These are phyloP conservation scores for Platanus orientalis DNA, from an alignment of 164 flowering plant species.

Conservation along the genomic window DNA sequence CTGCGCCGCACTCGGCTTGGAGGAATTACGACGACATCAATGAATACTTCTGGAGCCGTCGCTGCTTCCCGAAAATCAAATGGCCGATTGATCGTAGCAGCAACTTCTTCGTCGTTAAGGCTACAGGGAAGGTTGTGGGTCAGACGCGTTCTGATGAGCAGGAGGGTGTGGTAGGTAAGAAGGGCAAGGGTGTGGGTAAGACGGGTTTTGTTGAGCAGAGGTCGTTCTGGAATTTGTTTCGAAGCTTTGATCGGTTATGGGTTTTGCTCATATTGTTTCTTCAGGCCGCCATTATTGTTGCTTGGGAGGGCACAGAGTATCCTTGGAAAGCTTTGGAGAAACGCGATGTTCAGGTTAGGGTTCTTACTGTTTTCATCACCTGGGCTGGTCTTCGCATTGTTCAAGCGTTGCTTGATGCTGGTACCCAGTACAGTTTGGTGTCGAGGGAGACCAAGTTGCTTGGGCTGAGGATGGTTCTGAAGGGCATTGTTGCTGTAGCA, in stretches of 20 bases:
- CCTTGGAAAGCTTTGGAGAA: constrained; percentile 70
- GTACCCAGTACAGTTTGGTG: constrained; percentile 89
- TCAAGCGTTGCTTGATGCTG: constrained; percentile 83
- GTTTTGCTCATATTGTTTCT: constrained; percentile 60
- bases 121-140: constrained; percentile 43
- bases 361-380: constrained; percentile 72
- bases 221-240: constrained; percentile 84
- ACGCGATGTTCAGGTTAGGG: constrained; percentile 63
- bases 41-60: constrained; percentile 86
- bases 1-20: constrained; percentile 89
- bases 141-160: constrained; percentile 95
- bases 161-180: too few relatives aligned
- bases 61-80: constrained; percentile 51
- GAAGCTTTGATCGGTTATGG: constrained; percentile 93
- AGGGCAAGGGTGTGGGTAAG: constrained; percentile 58
- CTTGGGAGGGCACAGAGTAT: constrained; percentile 42
- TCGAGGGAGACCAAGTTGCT: constrained; percentile 55
- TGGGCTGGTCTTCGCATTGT: constrained; percentile 74
- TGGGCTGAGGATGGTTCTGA: constrained; percentile 80
- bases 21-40: constrained; percentile 93
- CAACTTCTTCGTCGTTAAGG: constrained; percentile 36
- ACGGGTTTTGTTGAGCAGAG: constrained; percentile 94
- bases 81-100: constrained; percentile 69
- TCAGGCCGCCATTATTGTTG: constrained; percentile 74
- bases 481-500: constrained; percentile 49